Conservation (phyloP, 2,329 filamentous ascomycete species). For the Aspergillus chevalieri region DNA sequence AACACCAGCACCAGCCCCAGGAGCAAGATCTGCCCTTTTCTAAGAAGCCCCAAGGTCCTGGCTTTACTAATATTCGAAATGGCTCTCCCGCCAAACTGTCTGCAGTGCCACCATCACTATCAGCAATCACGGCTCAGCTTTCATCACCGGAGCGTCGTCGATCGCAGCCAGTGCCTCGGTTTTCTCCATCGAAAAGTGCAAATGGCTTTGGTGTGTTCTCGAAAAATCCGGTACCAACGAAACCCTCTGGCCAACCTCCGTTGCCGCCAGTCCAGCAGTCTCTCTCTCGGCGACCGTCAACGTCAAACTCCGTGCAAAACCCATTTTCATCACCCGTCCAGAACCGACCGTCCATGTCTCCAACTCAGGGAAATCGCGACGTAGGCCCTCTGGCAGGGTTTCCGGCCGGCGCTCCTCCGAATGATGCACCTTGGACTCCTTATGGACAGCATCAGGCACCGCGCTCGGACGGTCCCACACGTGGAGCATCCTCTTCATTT, state of each 20-base stretch:
- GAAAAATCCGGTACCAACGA: constrained; percentile 18
- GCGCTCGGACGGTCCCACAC: constrained; percentile 23
- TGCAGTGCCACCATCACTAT: constrained; percentile 7
- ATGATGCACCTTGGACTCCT: constrained; percentile 28
- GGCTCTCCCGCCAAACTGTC: constrained; percentile 16
- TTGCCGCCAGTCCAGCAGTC: constrained; percentile 24
- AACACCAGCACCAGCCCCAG: constrained; percentile 1
- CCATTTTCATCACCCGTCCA: constrained; percentile 36
- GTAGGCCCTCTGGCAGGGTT: constrained; percentile 42
- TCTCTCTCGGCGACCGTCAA: constrained; percentile 30
- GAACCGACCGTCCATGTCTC: constrained; percentile 43
- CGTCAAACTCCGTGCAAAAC: constrained; percentile 34
- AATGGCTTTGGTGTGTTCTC: constrained; percentile 23
- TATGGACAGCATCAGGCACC: constrained; percentile 25
- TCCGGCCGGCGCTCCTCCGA: constrained; percentile 25
- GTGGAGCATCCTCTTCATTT: constrained; percentile 23
- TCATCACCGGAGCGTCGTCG: constrained; percentile 26
- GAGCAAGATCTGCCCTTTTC: constrained; percentile 13
- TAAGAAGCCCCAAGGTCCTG: constrained; percentile 16
- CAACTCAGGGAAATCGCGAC: constrained; percentile 46
- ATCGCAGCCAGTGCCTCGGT: constrained; percentile 20
- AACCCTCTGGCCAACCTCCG: constrained; percentile 22
- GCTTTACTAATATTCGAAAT: constrained; percentile 14
- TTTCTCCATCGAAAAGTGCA: constrained; percentile 27
- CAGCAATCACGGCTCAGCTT: constrained; percentile 11